phyloP scores from a whole-genome alignment of 495 filamentous ascomycete species.

The Penicillium lagena region DNA sequence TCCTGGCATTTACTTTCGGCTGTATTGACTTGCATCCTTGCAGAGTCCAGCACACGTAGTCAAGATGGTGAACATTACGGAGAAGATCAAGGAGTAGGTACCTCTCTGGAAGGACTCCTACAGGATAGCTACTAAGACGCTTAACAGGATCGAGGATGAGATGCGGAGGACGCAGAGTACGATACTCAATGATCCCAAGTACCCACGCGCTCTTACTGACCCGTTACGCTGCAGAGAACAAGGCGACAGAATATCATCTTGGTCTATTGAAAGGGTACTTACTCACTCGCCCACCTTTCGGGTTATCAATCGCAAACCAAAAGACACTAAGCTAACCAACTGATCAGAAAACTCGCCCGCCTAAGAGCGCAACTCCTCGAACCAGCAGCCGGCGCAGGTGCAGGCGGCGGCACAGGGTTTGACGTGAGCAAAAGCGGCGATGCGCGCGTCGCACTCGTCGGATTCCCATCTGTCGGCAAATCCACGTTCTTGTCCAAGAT shows the following conservation, averaged over 20 bases:
- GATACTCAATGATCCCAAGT: slow-evolving; percentile 13
- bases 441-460: slow-evolving; percentile 93
- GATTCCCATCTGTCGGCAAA: slow-evolving; percentile 97
- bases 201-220: slow-evolving; percentile 24
- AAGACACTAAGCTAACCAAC: slow-evolving; percentile 2
- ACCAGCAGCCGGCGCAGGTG: slow-evolving; percentile 71
- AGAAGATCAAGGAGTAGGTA: slow-evolving; percentile 96
- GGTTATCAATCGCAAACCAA: background rate
- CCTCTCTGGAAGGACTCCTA: background rate
- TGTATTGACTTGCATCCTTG: slow-evolving; percentile 2
- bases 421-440: slow-evolving; percentile 97
- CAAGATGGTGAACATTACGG: slow-evolving; percentile 99
- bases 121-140: slow-evolving; percentile 7
- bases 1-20: no score
- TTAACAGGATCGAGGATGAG: slow-evolving; percentile 92
- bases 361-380: slow-evolving; percentile 93
- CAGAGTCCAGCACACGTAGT: slow-evolving; percentile 29
- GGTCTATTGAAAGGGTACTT: slow-evolving; percentile 92
- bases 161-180: slow-evolving; percentile 97
- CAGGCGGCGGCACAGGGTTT: slow-evolving; percentile 73
- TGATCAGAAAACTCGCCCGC: slow-evolving; percentile 82
- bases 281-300: no score
- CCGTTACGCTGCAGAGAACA: slow-evolving; percentile 70
- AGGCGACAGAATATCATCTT: slow-evolving; percentile 98
- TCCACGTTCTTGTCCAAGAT: slow-evolving; percentile 98